phyloP scores from a whole-genome alignment of 2,329 filamentous ascomycete genomes.

The Talaromyces amestolkiae region DNA sequence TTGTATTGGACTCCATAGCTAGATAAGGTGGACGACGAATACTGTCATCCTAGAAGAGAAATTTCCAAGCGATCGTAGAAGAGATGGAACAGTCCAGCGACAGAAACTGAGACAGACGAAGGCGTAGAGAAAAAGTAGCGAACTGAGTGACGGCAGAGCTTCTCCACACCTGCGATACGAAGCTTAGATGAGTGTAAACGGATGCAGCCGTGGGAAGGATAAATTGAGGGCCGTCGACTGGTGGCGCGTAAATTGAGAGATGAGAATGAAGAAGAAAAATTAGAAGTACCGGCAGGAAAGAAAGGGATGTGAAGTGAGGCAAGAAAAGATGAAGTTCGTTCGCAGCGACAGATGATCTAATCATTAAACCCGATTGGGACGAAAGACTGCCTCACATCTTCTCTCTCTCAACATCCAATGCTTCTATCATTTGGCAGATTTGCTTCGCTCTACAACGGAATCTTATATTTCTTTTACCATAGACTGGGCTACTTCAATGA shows the following conservation, averaged over 20 bases:
- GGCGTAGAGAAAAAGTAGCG: not conserved
- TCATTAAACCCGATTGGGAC: constrained; percentile 14
- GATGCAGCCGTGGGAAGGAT: not conserved
- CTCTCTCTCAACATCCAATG: not conserved
- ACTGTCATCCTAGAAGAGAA: constrained; percentile 11
- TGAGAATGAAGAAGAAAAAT: not conserved
- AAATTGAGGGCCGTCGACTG: not conserved
- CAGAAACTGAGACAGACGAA: not conserved
- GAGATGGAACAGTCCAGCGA: not conserved
- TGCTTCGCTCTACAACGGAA: not conserved
- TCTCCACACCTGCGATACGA: constrained; percentile 5
- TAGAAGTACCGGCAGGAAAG: not conserved
- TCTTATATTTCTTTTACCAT: not conserved
- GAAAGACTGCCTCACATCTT: not conserved
- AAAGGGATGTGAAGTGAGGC: not conserved
- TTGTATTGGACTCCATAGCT: constrained; percentile 18
- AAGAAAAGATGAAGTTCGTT: not conserved
- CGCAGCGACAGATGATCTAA: constrained; percentile 10
- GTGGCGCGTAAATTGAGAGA: not conserved
- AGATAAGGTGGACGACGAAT: constrained; percentile 5
- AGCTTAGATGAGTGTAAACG: not conserved
- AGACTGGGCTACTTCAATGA: no score
- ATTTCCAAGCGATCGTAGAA: not conserved
- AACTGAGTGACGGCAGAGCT: constrained; percentile 1
- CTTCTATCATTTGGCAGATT: not conserved